phyloP scores from a whole-genome alignment of 2,329 filamentous ascomycete genomes.

The Fusarium sp. region DNA sequence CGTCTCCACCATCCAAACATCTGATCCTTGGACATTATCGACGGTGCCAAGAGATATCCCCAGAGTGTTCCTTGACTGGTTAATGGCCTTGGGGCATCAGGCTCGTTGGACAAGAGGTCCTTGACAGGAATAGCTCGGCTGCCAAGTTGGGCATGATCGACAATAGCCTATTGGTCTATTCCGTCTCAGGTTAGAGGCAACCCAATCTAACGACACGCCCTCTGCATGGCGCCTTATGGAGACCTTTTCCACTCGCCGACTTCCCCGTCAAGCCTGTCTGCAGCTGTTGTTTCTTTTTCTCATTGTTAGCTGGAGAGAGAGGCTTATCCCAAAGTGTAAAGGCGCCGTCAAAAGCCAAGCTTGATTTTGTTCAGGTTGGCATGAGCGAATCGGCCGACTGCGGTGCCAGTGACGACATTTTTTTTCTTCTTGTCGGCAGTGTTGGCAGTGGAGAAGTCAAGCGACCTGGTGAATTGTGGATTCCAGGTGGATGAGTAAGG shows the following conservation, averaged over 20 bases:
- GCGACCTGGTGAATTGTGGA: slow-evolving; percentile 8
- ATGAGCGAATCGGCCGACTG: slow-evolving; percentile 40
- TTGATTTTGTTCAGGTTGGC: slow-evolving; percentile 36
- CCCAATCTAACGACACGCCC: slow-evolving; percentile 35
- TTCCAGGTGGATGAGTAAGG: slow-evolving; percentile 14
- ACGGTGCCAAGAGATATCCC: slow-evolving; percentile 44
- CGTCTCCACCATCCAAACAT: slow-evolving; percentile 23
- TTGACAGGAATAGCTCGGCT: slow-evolving; percentile 33
- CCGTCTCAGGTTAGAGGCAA: slow-evolving; percentile 17
- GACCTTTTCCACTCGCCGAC: slow-evolving; percentile 14
- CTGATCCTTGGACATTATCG: slow-evolving; percentile 30
- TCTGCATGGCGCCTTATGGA: slow-evolving; percentile 3
- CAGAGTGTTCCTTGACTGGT: slow-evolving; percentile 28
- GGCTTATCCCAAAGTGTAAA: slow-evolving; percentile 32
- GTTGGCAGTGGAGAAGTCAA: slow-evolving; percentile 5
- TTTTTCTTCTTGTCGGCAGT: slow-evolving; percentile 4
- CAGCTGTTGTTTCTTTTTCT: slow-evolving; percentile 21
- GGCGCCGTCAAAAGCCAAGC: slow-evolving; percentile 33
- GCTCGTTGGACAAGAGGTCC: slow-evolving; percentile 23
- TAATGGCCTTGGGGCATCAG: slow-evolving; percentile 29
- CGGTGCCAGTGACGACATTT: slow-evolving; percentile 34
- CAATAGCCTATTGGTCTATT: slow-evolving; percentile 31
- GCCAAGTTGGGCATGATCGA: slow-evolving; percentile 40
- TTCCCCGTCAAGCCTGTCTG: slow-evolving; percentile 12
- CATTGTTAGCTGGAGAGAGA: background rate